These are phyloP conservation scores for Kwoniella sp. DNA, from an alignment of 768 basidiomycete species.

Conservation along the genomic window DNA sequence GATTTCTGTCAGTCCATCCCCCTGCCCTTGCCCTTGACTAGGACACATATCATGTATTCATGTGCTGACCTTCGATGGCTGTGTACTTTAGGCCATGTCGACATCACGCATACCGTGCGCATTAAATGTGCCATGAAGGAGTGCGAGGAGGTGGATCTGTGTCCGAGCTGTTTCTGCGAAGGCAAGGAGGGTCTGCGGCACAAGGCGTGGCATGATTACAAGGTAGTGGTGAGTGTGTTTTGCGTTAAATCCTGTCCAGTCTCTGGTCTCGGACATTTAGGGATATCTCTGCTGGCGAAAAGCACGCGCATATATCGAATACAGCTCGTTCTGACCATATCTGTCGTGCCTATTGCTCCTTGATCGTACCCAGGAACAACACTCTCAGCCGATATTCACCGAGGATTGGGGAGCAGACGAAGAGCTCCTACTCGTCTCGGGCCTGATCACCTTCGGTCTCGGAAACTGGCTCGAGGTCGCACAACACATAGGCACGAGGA, in stretches of 20 bases:
- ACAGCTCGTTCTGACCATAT: conserved; percentile 11
- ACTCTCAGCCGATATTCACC: conserved; percentile 92
- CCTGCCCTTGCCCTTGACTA: too few relatives aligned
- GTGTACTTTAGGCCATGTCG: conserved; percentile 62
- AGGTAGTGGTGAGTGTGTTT: conserved; percentile 78
- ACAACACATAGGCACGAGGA: conserved; percentile 85
- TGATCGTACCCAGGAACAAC: conserved; percentile 69
- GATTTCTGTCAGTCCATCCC: conserved; percentile 46
- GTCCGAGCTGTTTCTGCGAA: conserved; percentile 85
- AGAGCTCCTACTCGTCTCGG: conserved; percentile 88
- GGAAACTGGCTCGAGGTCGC: conserved; percentile 98
- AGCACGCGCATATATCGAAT: too few relatives aligned
- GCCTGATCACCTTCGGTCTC: conserved; percentile 79
- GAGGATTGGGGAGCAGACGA: conserved; percentile 98
- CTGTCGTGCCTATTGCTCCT: too few relatives aligned
- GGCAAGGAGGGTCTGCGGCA: conserved; percentile 88
- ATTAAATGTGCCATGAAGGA: conserved; percentile 81
- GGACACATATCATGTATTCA: neutral
- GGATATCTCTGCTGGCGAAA: too few relatives aligned
- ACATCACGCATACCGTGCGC: conserved; percentile 93
- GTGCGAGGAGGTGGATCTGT: conserved; percentile 84
- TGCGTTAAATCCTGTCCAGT: too few relatives aligned
- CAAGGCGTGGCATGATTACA: conserved; percentile 82
- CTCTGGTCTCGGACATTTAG: too few relatives aligned
- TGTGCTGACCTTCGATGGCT: neutral